Evolutionary conservation across 202 grass and related monocot genomes (phyloP).

Genomic region (Panicum virgatum): DNA sequence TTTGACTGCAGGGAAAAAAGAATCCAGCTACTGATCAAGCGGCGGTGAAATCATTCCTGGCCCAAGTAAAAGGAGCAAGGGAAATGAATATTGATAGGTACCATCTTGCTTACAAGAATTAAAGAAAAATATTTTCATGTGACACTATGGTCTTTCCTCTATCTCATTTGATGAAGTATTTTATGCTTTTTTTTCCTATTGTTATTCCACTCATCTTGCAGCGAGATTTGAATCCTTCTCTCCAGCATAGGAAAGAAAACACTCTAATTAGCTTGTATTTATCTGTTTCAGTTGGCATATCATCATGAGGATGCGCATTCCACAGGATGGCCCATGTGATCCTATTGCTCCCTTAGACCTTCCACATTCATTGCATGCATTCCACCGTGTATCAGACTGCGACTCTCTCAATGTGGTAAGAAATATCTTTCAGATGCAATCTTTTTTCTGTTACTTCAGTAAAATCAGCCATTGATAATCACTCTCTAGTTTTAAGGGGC

Average conservation of each 20-base stretch:
- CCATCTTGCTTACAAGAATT: background rate
- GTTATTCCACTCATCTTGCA: no score
- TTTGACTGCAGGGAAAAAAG: constrained; percentile 83
- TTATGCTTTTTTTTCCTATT: no score
- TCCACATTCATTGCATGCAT: constrained; percentile 89
- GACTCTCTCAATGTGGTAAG: constrained; percentile 85
- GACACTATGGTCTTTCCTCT: background rate
- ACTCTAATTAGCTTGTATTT: constrained; percentile 16
- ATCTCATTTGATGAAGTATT: constrained; percentile 27
- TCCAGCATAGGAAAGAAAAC: background rate
- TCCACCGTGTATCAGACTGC: constrained; percentile 68
- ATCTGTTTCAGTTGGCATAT: constrained; percentile 93
- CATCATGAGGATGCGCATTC: constrained; percentile 84
- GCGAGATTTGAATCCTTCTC: no score
- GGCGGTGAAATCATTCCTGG: constrained; percentile 73
- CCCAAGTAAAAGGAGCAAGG: constrained; percentile 57
- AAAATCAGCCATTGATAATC: background rate
- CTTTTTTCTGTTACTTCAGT: constrained; percentile 19
- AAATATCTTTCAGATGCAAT: constrained; percentile 18
- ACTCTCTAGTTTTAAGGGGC: background rate
- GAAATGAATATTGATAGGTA: constrained; percentile 95
- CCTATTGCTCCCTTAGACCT: constrained; percentile 90
- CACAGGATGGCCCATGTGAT: constrained; percentile 71
- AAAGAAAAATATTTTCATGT: background rate
- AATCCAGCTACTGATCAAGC: constrained; percentile 78